A percentile compares a stretch with the other conserved stretches of the same genome.
Conservation (phyloP, 352 stramenopile genomes). For the Halophytophthora polymorphica region DNA sequence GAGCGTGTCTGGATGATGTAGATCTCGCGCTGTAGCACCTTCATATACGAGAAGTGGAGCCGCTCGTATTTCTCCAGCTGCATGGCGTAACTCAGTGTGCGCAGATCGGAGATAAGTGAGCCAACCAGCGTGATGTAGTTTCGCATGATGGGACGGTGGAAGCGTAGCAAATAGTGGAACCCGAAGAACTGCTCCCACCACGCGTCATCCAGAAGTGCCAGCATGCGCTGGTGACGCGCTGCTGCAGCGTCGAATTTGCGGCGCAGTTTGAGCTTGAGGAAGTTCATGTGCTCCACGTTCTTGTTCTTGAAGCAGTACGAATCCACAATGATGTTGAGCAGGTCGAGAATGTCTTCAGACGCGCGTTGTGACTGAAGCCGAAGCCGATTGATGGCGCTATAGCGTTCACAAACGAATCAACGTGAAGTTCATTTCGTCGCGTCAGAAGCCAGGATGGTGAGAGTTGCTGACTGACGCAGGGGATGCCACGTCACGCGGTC, state of each 20-base stretch:
- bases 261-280: constrained; percentile 35
- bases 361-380: constrained; percentile 23
- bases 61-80: constrained; percentile 40
- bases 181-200: constrained; percentile 59
- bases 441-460: neutral
- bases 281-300: constrained; percentile 51
- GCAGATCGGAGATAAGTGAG: constrained; percentile 36
- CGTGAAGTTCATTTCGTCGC: too few species aligned
- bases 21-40: constrained; percentile 43
- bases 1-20: constrained; percentile 44
- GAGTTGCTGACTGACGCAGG: neutral
- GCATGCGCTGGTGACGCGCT: constrained; percentile 32
- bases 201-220: constrained; percentile 34
- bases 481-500: too few species aligned
- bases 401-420: neutral
- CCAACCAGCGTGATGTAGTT: constrained; percentile 33
- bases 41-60: constrained; percentile 42
- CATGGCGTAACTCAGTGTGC: constrained; percentile 43
- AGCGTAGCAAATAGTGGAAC: constrained; percentile 34
- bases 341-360: constrained; percentile 33
- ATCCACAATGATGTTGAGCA: constrained; percentile 55
- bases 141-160: constrained; percentile 42
- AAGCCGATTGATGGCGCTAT: constrained; percentile 31
- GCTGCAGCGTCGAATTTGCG: constrained; percentile 36
- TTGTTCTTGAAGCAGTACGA: constrained; percentile 62